Percentiles rank a stretch among this genome's conserved stretches.
Evolutionary conservation across 1,284 basidiomycete species (phyloP).

Genomic region (Ustanciosporium gigantosporum): DNA sequence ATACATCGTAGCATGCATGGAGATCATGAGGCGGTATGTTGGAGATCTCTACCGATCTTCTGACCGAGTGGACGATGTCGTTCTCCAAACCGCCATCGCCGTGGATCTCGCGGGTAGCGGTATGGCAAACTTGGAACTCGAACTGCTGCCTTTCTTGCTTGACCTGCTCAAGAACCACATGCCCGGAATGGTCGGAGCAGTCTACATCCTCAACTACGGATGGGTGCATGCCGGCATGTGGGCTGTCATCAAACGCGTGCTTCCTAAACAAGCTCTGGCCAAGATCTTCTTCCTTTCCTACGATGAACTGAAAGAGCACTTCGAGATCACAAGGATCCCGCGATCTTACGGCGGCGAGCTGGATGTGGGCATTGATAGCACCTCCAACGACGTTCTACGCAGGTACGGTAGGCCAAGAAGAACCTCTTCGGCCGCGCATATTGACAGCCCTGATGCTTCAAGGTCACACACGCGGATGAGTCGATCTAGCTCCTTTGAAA

Average conservation of each 20-base stretch:
- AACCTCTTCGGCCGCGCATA: conserved; percentile 2
- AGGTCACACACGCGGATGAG: conserved; percentile 12
- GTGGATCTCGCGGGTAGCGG: conserved; percentile 47
- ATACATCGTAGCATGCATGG: conserved; percentile 57
- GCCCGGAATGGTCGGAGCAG: conserved; percentile 62
- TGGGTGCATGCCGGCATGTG: conserved; percentile 80
- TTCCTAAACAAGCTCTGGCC: conserved; percentile 72
- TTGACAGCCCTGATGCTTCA: conserved; percentile 3
- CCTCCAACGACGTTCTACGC: conserved; percentile 51
- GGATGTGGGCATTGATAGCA: conserved; percentile 33
- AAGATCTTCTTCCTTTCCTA: conserved; percentile 74
- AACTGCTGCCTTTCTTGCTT: conserved; percentile 55
- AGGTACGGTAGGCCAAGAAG: conserved; percentile 36
- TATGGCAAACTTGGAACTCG: conserved; percentile 57
- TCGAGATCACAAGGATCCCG: conserved; percentile 67
- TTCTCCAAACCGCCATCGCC: conserved; percentile 49
- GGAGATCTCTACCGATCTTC: conserved; percentile 28
- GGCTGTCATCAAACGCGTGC: conserved; percentile 73
- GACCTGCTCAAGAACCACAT: conserved; percentile 59
- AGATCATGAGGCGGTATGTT: conserved; percentile 52
- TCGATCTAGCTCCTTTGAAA: conserved; percentile 42
- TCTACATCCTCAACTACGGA: conserved; percentile 78
- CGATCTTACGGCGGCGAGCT: conserved; percentile 46
- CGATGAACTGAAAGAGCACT: conserved; percentile 69
- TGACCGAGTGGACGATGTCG: conserved; percentile 6